A percentile compares a stretch with the other conserved stretches of the same genome.
Evolutionary conservation across 176 grass and related monocot genomes (phyloP).

Genomic region (Oryza officinalis): DNA sequence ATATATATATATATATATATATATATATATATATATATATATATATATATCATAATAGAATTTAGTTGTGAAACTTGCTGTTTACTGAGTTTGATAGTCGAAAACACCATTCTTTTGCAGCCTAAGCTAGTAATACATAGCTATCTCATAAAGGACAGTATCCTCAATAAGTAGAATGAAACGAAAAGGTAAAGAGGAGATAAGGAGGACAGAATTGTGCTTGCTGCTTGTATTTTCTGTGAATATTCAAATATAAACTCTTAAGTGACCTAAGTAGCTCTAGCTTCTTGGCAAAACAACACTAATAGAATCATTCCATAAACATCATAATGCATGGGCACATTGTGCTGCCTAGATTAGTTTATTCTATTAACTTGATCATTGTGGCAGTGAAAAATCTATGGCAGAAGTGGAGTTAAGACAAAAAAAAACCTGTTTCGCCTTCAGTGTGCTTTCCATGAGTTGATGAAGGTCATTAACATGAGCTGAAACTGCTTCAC

Average conservation of each 20-base stretch:
- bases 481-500: slow-evolving; percentile 65
- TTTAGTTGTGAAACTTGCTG: too few relatives aligned
- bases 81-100: too few relatives aligned
- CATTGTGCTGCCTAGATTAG: not conserved
- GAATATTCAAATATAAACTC: not conserved
- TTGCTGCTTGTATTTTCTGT: not conserved
- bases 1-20: too few relatives aligned
- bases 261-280: not conserved
- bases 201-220: not conserved
- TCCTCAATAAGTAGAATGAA: not conserved
- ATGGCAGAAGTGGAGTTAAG: slow-evolving; percentile 17
- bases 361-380: slow-evolving; percentile 16
- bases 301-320: not conserved
- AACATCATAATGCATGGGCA: not conserved
- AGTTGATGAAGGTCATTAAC: slow-evolving; percentile 83
- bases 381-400: slow-evolving; percentile 1
- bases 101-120: too few relatives aligned
- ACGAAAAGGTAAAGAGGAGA: not conserved
- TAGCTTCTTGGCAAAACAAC: not conserved
- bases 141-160: too few relatives aligned
- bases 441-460: slow-evolving; percentile 71
- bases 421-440: slow-evolving; percentile 77
- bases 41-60: too few relatives aligned
- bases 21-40: too few relatives aligned
- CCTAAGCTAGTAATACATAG: too few relatives aligned